A percentile compares a stretch with the other conserved stretches of the same genome.
phyloP scores from a whole-genome alignment of 108 stramenopile species.

The Parietichytrium sp. region DNA sequence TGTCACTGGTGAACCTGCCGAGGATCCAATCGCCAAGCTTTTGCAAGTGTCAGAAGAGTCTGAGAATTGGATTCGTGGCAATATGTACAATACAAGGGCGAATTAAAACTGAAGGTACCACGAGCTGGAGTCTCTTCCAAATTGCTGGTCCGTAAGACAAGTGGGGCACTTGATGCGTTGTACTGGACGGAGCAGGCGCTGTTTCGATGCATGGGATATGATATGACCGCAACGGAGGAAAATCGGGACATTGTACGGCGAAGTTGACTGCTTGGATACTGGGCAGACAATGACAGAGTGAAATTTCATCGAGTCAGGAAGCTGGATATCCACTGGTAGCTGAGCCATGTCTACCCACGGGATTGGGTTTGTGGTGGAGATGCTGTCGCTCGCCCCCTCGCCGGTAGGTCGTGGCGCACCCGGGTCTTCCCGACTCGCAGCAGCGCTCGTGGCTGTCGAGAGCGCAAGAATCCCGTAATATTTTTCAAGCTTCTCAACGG shows the following conservation, averaged over 20 bases:
- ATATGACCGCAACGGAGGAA: not conserved
- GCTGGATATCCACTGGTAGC: not conserved
- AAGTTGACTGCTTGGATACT: not conserved
- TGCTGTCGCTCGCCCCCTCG: not conserved
- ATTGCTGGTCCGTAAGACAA: not conserved
- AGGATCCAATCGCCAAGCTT: no score
- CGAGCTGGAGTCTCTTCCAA: no score
- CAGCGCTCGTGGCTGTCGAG: not conserved
- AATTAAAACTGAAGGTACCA: no score
- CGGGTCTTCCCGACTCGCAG: not conserved
- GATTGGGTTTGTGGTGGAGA: not conserved
- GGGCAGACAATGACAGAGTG: slow-evolving; percentile 28
- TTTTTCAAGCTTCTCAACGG: not conserved
- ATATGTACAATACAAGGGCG: no score
- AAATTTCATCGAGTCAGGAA: not conserved
- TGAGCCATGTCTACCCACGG: not conserved
- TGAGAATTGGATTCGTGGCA: no score
- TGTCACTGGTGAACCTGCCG: no score
- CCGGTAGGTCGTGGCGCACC: not conserved
- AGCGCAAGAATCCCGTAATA: not conserved
- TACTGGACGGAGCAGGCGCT: not conserved
- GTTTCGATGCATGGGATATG: not conserved
- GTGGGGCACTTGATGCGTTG: slow-evolving; percentile 1
- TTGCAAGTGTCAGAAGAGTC: no score
- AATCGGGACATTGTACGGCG: not conserved